phyloP scores from a whole-genome alignment of 345 rosid species.

The Boechera stricta region DNA sequence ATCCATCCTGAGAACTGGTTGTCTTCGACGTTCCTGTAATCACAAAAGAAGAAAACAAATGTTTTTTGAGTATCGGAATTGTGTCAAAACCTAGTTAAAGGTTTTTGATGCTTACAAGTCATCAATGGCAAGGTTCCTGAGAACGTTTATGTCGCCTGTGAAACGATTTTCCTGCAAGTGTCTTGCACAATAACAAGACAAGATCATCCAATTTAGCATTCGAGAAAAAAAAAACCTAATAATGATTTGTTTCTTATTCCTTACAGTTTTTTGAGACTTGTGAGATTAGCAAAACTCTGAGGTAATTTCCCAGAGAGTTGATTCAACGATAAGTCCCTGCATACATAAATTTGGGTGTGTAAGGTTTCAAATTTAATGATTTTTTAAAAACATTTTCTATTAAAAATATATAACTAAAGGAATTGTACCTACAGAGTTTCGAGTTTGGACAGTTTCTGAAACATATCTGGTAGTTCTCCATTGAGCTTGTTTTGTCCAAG shows the following conservation, averaged over 20 bases:
- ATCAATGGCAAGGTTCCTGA: conserved; percentile 68
- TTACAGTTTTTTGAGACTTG: conserved; percentile 67
- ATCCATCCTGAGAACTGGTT: conserved; percentile 88
- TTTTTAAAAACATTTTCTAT: not conserved
- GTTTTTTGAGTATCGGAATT: not conserved
- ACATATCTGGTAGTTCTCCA: conserved; percentile 84
- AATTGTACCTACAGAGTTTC: conserved; percentile 66
- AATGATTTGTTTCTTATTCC: conserved; percentile 31
- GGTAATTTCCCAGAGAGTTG: conserved; percentile 74
- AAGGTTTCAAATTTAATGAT: conserved; percentile 8
- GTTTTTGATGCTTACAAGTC: conserved; percentile 61
- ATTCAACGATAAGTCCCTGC: conserved; percentile 79
- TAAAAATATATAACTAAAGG: conserved; percentile 27
- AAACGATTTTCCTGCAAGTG: conserved; percentile 76
- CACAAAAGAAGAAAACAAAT: conserved; percentile 13
- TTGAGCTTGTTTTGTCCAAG: conserved; percentile 72
- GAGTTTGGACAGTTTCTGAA: conserved; percentile 73
- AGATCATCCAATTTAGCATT: not conserved
- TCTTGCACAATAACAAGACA: conserved; percentile 46
- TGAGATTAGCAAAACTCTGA: conserved; percentile 63
- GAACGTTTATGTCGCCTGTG: conserved; percentile 71
- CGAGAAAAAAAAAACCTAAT: not conserved
- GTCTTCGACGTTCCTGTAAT: conserved; percentile 71
- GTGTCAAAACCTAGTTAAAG: not conserved
- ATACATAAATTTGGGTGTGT: conserved; percentile 26